phyloP scores from a whole-genome alignment of 805 yeast genomes.

The Nakazawaea ernobii region DNA sequence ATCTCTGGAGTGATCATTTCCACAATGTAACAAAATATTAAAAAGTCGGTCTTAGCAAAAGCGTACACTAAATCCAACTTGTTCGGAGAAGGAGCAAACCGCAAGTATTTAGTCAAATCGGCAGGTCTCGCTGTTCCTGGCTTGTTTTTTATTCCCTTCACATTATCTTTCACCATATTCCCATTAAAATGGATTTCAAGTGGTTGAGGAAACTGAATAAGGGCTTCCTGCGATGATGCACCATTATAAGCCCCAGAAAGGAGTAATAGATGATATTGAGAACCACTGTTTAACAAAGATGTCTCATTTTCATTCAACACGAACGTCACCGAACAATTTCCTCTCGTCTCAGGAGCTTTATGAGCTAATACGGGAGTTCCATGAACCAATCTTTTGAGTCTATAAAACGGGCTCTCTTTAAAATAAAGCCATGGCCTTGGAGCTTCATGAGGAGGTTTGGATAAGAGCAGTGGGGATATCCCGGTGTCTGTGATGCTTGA shows the following conservation, averaged over 20 bases:
- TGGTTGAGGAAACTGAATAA: slow-evolving; percentile 65
- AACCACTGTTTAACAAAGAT: slow-evolving; percentile 24
- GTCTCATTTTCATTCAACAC: slow-evolving; percentile 37
- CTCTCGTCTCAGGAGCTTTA: slow-evolving; percentile 37
- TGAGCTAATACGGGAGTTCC: slow-evolving; percentile 40
- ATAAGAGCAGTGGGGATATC: not conserved
- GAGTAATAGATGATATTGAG: slow-evolving; percentile 37
- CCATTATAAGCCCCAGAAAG: slow-evolving; percentile 43
- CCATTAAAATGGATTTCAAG: slow-evolving; percentile 63
- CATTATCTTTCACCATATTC: slow-evolving; percentile 40
- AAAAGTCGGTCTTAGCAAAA: slow-evolving; percentile 43
- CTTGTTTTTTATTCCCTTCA: slow-evolving; percentile 70
- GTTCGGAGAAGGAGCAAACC: slow-evolving; percentile 29
- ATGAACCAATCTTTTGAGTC: slow-evolving; percentile 38
- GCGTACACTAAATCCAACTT: slow-evolving; percentile 51
- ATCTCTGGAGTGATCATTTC: slow-evolving; percentile 36
- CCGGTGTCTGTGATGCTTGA: slow-evolving; percentile 3
- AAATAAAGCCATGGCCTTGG: slow-evolving; percentile 39
- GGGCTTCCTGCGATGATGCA: slow-evolving; percentile 25
- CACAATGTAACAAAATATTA: slow-evolving; percentile 56
- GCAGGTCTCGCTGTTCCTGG: slow-evolving; percentile 82
- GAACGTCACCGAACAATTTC: slow-evolving; percentile 38
- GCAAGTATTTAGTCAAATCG: slow-evolving; percentile 54
- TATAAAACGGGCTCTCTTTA: slow-evolving; percentile 52
- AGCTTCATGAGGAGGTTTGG: not conserved